Conservation (phyloP, 164 flowering plant species). For the Vitis cinerea region DNA sequence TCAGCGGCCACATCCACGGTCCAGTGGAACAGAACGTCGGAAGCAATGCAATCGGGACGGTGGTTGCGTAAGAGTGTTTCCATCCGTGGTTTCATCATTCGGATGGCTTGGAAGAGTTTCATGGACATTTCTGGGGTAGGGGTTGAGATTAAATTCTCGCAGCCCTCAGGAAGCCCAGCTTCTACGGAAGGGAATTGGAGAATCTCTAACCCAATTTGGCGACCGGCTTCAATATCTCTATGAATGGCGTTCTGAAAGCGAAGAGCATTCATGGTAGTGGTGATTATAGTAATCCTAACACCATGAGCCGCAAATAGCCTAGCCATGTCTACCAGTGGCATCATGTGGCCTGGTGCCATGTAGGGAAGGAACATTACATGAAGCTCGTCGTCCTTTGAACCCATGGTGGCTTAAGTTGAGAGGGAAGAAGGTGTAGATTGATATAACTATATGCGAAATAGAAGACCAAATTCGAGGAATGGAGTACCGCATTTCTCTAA, state of each 20-base stretch:
- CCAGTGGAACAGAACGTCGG: slow-evolving; percentile 33
- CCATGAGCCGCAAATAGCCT: slow-evolving; percentile 21
- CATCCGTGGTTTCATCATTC: slow-evolving; percentile 11
- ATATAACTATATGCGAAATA: no score
- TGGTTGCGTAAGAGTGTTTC: slow-evolving; percentile 7
- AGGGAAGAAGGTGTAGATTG: no score
- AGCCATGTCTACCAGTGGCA: slow-evolving; percentile 30
- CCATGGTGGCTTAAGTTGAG: neutral
- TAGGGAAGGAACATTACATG: slow-evolving; percentile 29
- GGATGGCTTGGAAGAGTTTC: slow-evolving; percentile 11
- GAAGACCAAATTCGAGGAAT: no score
- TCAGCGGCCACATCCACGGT: slow-evolving; percentile 19
- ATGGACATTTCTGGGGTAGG: slow-evolving; percentile 16
- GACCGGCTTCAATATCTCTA: slow-evolving; percentile 8
- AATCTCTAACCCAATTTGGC: slow-evolving; percentile 6
- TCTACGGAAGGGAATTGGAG: slow-evolving; percentile 16
- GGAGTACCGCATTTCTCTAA: no score
- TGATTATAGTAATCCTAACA: slow-evolving; percentile 17
- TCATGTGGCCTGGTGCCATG: slow-evolving; percentile 36
- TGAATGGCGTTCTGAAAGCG: slow-evolving; percentile 11
- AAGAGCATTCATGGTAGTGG: slow-evolving; percentile 18
- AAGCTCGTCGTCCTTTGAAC: neutral
- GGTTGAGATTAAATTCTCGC: slow-evolving; percentile 19
- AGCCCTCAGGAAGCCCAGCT: slow-evolving; percentile 28
- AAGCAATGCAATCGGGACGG: slow-evolving; percentile 25